Evolutionary conservation across 2,329 filamentous ascomycete genomes (phyloP).

Genomic region (Zymoseptoria pseudotritici): DNA sequence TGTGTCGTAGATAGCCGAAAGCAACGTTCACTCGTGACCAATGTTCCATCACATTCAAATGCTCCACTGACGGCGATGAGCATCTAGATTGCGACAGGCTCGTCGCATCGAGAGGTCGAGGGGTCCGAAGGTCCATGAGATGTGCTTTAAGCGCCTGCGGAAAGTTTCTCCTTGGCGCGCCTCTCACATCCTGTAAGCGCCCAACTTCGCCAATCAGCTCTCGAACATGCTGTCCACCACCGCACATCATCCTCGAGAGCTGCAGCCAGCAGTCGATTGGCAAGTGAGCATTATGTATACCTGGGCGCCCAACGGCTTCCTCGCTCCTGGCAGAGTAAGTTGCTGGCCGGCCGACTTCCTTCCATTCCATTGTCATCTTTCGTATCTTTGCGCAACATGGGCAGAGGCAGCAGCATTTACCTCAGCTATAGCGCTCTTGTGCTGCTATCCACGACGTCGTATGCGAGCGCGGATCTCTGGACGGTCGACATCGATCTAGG

Average conservation of each 20-base stretch:
- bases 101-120: not conserved
- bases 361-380: not conserved
- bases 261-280: slow-evolving; percentile 12
- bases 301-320: slow-evolving; percentile 11
- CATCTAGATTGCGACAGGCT: too few species aligned
- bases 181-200: slow-evolving; percentile 1
- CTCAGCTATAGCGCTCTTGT: slow-evolving; percentile 24
- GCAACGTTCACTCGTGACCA: too few species aligned
- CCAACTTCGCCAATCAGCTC: slow-evolving; percentile 7
- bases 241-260: slow-evolving; percentile 3
- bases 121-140: not conserved
- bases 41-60: too few species aligned
- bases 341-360: slow-evolving; percentile 10
- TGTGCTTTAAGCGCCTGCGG: not conserved
- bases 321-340: slow-evolving; percentile 11
- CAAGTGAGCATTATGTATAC: slow-evolving; percentile 6
- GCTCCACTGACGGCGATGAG: too few species aligned
- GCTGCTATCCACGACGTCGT: slow-evolving; percentile 16
- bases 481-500: slow-evolving; percentile 45
- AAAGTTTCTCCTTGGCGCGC: not conserved
- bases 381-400: slow-evolving; percentile 14
- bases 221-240: slow-evolving; percentile 2
- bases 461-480: slow-evolving; percentile 26
- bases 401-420: slow-evolving; percentile 17
- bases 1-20: too few species aligned